Percentiles rank a stretch among this genome's conserved stretches.
phyloP scores from a whole-genome alignment of 352 stramenopile genomes.

The Pythium phragmitis region DNA sequence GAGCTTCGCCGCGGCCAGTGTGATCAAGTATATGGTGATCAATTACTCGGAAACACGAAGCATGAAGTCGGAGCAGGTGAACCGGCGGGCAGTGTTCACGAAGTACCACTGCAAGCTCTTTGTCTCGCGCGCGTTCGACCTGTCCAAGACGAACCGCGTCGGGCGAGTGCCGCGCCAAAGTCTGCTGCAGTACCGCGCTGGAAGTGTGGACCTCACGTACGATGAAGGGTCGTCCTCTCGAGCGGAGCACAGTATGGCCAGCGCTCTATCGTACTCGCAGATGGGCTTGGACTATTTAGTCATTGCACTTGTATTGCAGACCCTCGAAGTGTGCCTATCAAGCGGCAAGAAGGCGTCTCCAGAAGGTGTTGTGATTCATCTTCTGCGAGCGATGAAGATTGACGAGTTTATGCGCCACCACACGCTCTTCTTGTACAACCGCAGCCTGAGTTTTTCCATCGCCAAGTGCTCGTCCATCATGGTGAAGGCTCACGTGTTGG shows the following conservation, averaged over 20 bases:
- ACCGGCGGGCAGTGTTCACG: constrained; percentile 80
- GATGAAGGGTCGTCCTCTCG: constrained; percentile 38
- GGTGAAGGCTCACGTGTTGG: constrained; percentile 85
- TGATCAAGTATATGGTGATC: constrained; percentile 89
- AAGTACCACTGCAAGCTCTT: constrained; percentile 85
- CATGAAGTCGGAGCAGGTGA: constrained; percentile 83
- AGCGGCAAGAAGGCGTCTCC: constrained; percentile 85
- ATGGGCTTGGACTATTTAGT: constrained; percentile 83
- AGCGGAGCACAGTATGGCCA: constrained; percentile 71
- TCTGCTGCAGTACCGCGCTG: constrained; percentile 25
- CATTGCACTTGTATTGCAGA: constrained; percentile 72
- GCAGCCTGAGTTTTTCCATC: constrained; percentile 84
- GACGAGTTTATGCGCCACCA: constrained; percentile 87
- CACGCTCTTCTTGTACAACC: constrained; percentile 82
- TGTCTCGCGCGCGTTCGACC: constrained; percentile 77
- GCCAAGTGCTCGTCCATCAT: constrained; percentile 86
- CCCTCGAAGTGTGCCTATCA: constrained; percentile 81
- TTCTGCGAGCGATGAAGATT: constrained; percentile 82
- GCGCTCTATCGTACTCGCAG: constrained; percentile 77
- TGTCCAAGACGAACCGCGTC: constrained; percentile 74
- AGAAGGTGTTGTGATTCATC: constrained; percentile 65
- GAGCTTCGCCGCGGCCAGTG: constrained; percentile 75
- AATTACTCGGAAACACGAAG: constrained; percentile 89
- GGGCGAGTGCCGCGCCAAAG: constrained; percentile 36
- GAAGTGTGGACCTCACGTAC: constrained; percentile 25